Evolutionary conservation across 106 monocot species (phyloP).

Genomic region (Phalaenopsis aphrodite): DNA sequence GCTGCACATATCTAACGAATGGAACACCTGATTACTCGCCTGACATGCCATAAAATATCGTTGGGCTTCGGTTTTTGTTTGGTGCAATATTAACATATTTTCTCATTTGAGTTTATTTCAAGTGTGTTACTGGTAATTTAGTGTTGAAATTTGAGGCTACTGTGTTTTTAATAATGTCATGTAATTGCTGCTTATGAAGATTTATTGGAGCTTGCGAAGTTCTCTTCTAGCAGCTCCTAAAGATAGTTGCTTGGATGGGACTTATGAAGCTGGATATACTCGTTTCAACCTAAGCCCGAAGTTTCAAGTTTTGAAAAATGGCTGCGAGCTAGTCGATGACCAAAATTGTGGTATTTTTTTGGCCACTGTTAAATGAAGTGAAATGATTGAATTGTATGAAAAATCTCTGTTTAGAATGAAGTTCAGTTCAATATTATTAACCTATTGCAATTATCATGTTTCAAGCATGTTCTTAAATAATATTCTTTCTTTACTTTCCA

Average conservation of each 20-base stretch:
- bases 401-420: too few species aligned
- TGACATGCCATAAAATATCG: background rate
- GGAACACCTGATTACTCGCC: background rate
- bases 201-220: slow-evolving; percentile 93
- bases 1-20: too few species aligned
- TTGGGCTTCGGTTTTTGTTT: background rate
- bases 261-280: background rate
- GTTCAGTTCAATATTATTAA: too few species aligned
- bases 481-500: too few species aligned
- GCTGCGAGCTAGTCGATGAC: too few species aligned
- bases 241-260: slow-evolving; percentile 33
- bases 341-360: too few species aligned
- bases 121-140: background rate
- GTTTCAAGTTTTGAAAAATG: too few species aligned
- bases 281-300: too few species aligned
- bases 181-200: slow-evolving; percentile 83
- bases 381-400: too few species aligned
- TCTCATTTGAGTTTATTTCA: background rate
- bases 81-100: background rate
- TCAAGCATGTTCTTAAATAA: too few species aligned
- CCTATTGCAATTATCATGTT: too few species aligned
- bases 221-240: slow-evolving; percentile 88
- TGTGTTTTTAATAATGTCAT: background rate
- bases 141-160: background rate
- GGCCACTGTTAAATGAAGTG: too few species aligned